A percentile compares a stretch with the other conserved stretches of the same genome.
phyloP scores from a whole-genome alignment of 768 basidiomycete genomes.

The Pleurotus platypus region DNA sequence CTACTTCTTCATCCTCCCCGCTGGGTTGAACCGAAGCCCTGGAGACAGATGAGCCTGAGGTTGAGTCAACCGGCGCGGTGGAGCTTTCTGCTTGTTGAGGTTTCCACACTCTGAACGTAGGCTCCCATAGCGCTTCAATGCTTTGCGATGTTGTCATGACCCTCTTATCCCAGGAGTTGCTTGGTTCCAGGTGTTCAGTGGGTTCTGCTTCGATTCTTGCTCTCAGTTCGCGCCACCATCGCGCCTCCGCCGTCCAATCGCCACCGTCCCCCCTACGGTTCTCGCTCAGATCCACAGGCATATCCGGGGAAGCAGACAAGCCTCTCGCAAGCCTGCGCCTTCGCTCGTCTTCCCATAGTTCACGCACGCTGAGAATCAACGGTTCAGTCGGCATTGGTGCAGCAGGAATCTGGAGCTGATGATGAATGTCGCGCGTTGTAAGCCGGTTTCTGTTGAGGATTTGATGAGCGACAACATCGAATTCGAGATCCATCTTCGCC shows the following conservation, averaged over 20 bases:
- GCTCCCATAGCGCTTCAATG: constrained; percentile 81
- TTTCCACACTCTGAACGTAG: constrained; percentile 54
- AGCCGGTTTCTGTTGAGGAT: constrained; percentile 82
- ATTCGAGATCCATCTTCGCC: constrained; percentile 70
- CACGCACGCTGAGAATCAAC: constrained; percentile 83
- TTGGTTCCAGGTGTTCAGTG: constrained; percentile 6
- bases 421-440: constrained; percentile 53
- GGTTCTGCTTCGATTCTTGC: constrained; percentile 53
- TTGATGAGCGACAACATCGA: constrained; percentile 77
- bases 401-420: constrained; percentile 69
- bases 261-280: constrained; percentile 52
- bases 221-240: constrained; percentile 73
- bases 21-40: constrained; percentile 14
- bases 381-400: constrained; percentile 56
- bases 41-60: background rate
- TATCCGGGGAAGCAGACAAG: constrained; percentile 65
- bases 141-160: constrained; percentile 91
- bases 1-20: constrained; percentile 25
- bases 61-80: constrained; percentile 8
- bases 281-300: constrained; percentile 70
- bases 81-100: constrained; percentile 26
- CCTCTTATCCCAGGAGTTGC: constrained; percentile 59
- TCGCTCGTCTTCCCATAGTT: constrained; percentile 97
- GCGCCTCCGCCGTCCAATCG: constrained; percentile 69
- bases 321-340: constrained; percentile 64